Evolutionary conservation across 148 eudicot species (phyloP), one percentile per base, ranked within the genome.

Genomic region (Camellia granthamiana): DNA sequence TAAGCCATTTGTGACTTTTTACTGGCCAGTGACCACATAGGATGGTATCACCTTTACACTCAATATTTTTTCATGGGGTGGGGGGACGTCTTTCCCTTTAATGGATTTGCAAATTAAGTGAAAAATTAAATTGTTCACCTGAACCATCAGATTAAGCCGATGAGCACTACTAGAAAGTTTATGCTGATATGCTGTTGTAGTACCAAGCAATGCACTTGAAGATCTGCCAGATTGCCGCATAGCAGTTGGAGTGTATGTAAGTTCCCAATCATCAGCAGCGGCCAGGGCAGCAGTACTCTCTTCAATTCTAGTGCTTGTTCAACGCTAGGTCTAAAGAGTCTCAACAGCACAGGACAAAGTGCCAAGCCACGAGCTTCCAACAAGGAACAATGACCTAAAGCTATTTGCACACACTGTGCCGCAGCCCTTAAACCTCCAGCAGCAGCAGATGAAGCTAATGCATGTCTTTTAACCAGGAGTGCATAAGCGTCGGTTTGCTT

Each of bases 331-430:
- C 95, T 87, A 80, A 92, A 94, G 38, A 90, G 92, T 76, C 87
- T 94, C 82, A 94, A 83, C 49, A 94, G 91, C 84, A 92, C 88
- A 51, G 97, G 93, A 83, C 92, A 92, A 77, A 94, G 98, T 66
- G 97, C 91, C 78, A 94, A 90, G 41, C 99, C 99, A 81, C 93
- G 94, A 79, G 84, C 91, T 89, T 93, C 99, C 86, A 95, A 79
- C 79, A 92, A 83, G 21, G 94, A 90, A 81, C 97, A 92, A 90
- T 95, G 99, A 70, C 98, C 98, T 78, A 91, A 84, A 84, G 99
- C 97, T 82, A 95, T 95, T 85, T 95, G 99, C 85, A 92, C 99
- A 87, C 99, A 95, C 84, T 95, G 97, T 54, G 97, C 99, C 79
- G 99, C 97, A 63, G 99, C 95, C 84, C 99, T 88, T 78, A 92